A percentile compares a stretch with the other conserved stretches of the same genome.
These are phyloP conservation scores for Rhodotorula mucilaginosa DNA, from an alignment of 1,284 basidiomycete species.

Conservation along the genomic window DNA sequence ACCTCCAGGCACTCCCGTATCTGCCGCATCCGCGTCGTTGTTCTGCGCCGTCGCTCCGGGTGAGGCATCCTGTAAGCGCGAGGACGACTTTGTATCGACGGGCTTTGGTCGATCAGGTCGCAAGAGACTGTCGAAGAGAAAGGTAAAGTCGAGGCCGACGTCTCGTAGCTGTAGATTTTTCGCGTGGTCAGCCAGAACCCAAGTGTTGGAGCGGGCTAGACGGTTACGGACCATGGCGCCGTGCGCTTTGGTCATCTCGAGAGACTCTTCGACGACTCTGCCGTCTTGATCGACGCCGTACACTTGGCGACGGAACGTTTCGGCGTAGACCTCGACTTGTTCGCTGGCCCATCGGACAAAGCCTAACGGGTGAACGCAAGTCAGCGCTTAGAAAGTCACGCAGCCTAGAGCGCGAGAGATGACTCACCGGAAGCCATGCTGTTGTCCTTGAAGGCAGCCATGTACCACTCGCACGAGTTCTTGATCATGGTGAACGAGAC, in stretches of 20 bases:
- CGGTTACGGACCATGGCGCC: conserved; percentile 66
- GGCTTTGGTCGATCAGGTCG: conserved; percentile 15
- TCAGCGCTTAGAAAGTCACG: too few species aligned
- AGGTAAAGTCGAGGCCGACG: conserved; percentile 87
- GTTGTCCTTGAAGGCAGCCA: conserved; percentile 91
- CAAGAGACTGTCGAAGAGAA: conserved; percentile 71
- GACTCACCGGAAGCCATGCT: conserved; percentile 80
- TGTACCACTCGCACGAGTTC: conserved; percentile 96
- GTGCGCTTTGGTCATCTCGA: conserved; percentile 70
- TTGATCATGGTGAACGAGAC: conserved; percentile 86
- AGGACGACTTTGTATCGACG: background rate
- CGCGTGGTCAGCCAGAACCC: background rate
- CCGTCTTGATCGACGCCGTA: conserved; percentile 72
- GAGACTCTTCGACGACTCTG: conserved; percentile 68
- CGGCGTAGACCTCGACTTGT: conserved; percentile 78
- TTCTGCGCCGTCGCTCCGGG: background rate
- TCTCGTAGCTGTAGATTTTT: conserved; percentile 70
- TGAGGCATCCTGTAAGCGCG: conserved; percentile 8
- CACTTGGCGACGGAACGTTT: conserved; percentile 86
- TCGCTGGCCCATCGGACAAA: conserved; percentile 92
- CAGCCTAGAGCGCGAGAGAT: too few species aligned
- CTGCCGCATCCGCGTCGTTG: background rate
- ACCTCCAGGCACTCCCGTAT: background rate
- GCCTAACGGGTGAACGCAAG: conserved; percentile 53
- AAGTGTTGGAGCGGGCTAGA: background rate